Evolutionary conservation across 768 basidiomycete genomes (phyloP), one percentile per base, ranked within the genome.

Genomic region (Mrakia frigida): DNA sequence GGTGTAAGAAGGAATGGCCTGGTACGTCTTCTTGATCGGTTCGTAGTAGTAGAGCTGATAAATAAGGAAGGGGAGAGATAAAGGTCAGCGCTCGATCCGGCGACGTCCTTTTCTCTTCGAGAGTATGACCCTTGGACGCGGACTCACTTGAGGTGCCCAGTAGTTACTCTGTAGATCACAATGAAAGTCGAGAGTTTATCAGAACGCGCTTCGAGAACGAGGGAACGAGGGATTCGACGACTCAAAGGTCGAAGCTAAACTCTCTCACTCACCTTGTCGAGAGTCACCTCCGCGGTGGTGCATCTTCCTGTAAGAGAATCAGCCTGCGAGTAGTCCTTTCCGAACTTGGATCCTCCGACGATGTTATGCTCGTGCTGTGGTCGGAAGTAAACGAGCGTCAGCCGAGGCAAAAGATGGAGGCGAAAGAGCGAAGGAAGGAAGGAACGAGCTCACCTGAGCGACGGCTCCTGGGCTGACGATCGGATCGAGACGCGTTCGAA

Each of bases 331-430:
- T 83, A 79, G 41, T 74, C 74, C 39, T 79, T 73, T 53, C 79
- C 78, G 77, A 85, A 84, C 79, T 81, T 82, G 78, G 80, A 81
- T 11, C 84, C 84, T 43, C 85, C 85, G 39, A 80, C 80, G 61
- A 85, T 80, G 23, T 82, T 80, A 77, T 85, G 85, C 16, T 77
- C 63, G 72, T 82, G 81, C 70, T 75, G 56, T 21, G 1, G 25
- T 31, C n/a, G 59, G 31, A 63, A 52, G 14, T 25, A 39, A 43
- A 6, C 16, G 72, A 37, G 13, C 23, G 59, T 18, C 25, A 37
- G 56, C 41, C 56, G 25, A n/a, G 25, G 23, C 21, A 9, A 10
- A 31, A 63, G n/a, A 31, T 3, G 13, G 53, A 14, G 5, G 0
- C 14, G 37, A 18, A 2, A 37, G 31, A 37, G 31, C 37, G 33